Evolutionary conservation across 192 early-diverging fungal genomes (phyloP).

Genomic region (Thamnidium elegans): DNA sequence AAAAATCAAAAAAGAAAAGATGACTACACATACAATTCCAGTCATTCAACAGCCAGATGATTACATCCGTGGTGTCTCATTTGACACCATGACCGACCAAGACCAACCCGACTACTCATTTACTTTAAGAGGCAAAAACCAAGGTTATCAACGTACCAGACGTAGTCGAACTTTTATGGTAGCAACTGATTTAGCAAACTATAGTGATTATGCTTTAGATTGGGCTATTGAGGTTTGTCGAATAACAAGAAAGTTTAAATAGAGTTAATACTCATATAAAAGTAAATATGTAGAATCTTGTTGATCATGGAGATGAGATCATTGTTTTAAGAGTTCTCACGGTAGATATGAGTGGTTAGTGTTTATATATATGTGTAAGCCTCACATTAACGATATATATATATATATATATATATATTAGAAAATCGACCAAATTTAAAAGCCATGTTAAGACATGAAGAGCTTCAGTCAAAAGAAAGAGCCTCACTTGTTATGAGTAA

Average conservation of each 20-base stretch:
- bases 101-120: conserved; percentile 42
- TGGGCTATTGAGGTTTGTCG: conserved; percentile 44
- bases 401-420: conserved; percentile 5
- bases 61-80: conserved; percentile 37
- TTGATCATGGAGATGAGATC: conserved; percentile 55
- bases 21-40: neutral
- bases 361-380: neutral
- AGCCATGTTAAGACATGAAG: conserved; percentile 27
- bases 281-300: conserved; percentile 26
- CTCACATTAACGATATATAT: neutral
- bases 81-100: conserved; percentile 39
- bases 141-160: conserved; percentile 39
- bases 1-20: too few species aligned
- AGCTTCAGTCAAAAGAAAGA: conserved; percentile 35
- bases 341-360: conserved; percentile 29
- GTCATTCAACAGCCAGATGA: conserved; percentile 2
- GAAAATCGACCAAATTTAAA: conserved; percentile 25
- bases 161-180: conserved; percentile 45
- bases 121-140: conserved; percentile 47
- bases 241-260: too few species aligned
- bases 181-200: conserved; percentile 50
- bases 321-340: conserved; percentile 30
- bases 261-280: neutral
- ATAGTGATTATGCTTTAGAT: conserved; percentile 47
- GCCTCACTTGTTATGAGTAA: conserved; percentile 37